phyloP scores from a whole-genome alignment of 352 stramenopile genomes.

The Thalassiosira pacifica region DNA sequence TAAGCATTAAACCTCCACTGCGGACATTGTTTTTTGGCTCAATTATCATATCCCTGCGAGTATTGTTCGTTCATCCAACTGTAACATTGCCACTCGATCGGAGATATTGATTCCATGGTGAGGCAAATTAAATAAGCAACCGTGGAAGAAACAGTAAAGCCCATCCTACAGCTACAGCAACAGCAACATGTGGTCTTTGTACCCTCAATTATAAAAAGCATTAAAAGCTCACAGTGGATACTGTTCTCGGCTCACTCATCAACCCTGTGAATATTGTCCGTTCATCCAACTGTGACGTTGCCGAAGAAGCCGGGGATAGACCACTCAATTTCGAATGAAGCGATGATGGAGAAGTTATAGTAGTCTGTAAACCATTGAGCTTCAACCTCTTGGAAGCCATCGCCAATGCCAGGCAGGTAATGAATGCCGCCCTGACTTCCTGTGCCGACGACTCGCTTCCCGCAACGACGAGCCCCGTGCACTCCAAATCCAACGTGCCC shows the following conservation, averaged over 20 bases:
- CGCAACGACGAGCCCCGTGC: constrained; percentile 7
- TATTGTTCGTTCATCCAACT: no score
- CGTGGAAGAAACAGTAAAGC: no score
- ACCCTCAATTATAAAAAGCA: no score
- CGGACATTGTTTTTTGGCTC: constrained; percentile 21
- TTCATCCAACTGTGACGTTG: neutral
- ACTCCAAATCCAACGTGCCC: constrained; percentile 51
- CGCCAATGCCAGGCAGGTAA: constrained; percentile 19
- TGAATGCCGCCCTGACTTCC: constrained; percentile 27
- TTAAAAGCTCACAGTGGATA: constrained; percentile 43
- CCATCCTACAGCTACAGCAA: no score
- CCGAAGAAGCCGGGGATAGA: neutral
- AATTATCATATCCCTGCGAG: neutral
- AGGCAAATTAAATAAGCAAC: no score
- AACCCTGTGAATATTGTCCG: neutral
- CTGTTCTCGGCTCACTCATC: neutral
- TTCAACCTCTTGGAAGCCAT: constrained; percentile 23
- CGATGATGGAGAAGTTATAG: neutral
- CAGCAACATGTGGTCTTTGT: no score
- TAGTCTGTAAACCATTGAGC: constrained; percentile 16
- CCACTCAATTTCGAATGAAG: constrained; percentile 21
- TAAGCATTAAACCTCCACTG: constrained; percentile 28
- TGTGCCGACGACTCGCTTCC: constrained; percentile 4
- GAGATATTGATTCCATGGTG: no score
- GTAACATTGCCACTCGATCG: no score